Conservation (phyloP, 345 rosid species). For the Melastoma malabathricum region DNA sequence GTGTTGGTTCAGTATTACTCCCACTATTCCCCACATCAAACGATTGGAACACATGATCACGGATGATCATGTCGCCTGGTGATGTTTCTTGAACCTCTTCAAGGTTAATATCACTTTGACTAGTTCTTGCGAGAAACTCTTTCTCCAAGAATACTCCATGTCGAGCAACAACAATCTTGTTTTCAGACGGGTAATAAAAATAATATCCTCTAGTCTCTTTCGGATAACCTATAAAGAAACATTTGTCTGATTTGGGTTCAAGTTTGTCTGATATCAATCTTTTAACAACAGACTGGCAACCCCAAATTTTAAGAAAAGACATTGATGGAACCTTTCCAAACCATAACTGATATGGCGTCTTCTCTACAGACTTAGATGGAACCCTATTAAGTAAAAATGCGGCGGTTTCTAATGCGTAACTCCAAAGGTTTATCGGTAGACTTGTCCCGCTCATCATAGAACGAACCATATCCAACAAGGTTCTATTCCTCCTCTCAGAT, state of each 20-base stretch:
- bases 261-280: background rate
- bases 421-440: background rate
- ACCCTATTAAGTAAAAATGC: background rate
- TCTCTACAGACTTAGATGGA: background rate
- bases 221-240: background rate
- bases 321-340: background rate
- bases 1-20: too few relatives aligned
- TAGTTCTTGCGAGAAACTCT: background rate
- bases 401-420: background rate
- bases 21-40: background rate
- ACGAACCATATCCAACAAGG: background rate
- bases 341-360: conserved; percentile 2
- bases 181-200: background rate
- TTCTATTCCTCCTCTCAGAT: background rate
- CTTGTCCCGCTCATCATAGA: background rate
- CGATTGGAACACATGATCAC: background rate
- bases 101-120: background rate
- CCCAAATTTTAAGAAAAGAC: conserved; percentile 5
- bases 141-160: conserved; percentile 1
- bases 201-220: conserved; percentile 4
- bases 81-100: conserved; percentile 1
- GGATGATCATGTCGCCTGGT: background rate
- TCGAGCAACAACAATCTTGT: conserved; percentile 2
- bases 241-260: conserved; percentile 4
- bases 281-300: background rate